phyloP scores from a whole-genome alignment of 73 alveolate species.

The Paramecium pentaurelia region DNA sequence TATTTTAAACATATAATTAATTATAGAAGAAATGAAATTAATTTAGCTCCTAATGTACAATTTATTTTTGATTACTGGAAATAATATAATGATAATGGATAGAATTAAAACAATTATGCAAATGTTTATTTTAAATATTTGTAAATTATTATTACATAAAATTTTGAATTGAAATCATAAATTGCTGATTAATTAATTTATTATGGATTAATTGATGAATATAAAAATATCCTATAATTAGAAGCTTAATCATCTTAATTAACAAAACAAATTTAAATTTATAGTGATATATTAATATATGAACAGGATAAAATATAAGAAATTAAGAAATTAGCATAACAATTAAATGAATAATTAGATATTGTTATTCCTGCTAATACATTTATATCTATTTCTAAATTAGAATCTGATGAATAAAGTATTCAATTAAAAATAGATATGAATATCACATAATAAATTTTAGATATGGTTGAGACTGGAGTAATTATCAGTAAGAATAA shows the following conservation, averaged over 20 bases:
- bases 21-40: not conserved
- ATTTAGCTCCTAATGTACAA: not conserved
- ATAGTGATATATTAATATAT: not conserved
- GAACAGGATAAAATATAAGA: not conserved
- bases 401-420: not conserved
- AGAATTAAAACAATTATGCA: not conserved
- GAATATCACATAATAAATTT: not conserved
- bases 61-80: not conserved
- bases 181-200: not conserved
- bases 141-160: not conserved
- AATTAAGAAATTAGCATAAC: not conserved
- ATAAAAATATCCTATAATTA: not conserved
- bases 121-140: not conserved
- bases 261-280: not conserved
- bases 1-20: not conserved
- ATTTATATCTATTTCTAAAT: not conserved
- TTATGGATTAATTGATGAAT: not conserved
- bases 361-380: not conserved
- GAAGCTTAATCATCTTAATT: not conserved
- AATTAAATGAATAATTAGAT: not conserved
- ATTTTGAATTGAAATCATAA: not conserved
- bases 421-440: not conserved
- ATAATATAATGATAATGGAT: not conserved
- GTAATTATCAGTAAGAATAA: not conserved
- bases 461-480: not conserved